Evolutionary conservation across 495 filamentous ascomycete genomes (phyloP), one percentile per base, ranked within the genome.

Genomic region (Geopyxis carbonaria): DNA sequence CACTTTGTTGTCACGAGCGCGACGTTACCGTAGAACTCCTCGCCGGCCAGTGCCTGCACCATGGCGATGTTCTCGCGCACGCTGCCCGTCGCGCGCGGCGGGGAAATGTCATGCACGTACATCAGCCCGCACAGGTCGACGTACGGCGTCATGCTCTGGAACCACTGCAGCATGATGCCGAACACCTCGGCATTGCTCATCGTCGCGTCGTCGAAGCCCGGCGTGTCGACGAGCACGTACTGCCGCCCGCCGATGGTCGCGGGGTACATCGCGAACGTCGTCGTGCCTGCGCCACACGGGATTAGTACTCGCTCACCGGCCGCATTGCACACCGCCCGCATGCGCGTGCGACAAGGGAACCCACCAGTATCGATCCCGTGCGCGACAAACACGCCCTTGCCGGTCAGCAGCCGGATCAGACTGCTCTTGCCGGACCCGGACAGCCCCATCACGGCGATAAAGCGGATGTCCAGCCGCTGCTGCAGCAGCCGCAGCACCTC

Each of bases 191-290:
- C 46, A 21, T 67, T 64, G 2, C 5, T 5, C 11, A 15, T 11
- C 10, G 48, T 45, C 5, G 60, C 62, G 50, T 70, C 66, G 40
- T 68, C 61, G 25, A 69, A 70, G 5, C 66, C 66, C 2, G 66
- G 66, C 0, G 66, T 70, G 38, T 70, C 66, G 35, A 69, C 55
- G 10, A 70, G 46, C 25, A 47, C 48, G 15, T 62, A 44, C 1
- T 22, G 31, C 5, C 48, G 53, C 8, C 44, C 53, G 18, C 40
- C 43, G n/a, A 57, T 40, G 1, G 30, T 34, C 22, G 40, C 40
- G 0, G 4, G 10, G 8, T 53, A 39, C 36, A 39, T 39, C 24
- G 8, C 24, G 16, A 39, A 39, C n/a, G 36, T 28, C 8, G 22
- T 39, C 9, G 36, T 39, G 19, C 36, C 36, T 39, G n/a, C 20